A percentile compares a stretch with the other conserved stretches of the same genome.
Conservation (phyloP, 2,329 filamentous ascomycete species). For the Knoxdaviesia capensis region DNA sequence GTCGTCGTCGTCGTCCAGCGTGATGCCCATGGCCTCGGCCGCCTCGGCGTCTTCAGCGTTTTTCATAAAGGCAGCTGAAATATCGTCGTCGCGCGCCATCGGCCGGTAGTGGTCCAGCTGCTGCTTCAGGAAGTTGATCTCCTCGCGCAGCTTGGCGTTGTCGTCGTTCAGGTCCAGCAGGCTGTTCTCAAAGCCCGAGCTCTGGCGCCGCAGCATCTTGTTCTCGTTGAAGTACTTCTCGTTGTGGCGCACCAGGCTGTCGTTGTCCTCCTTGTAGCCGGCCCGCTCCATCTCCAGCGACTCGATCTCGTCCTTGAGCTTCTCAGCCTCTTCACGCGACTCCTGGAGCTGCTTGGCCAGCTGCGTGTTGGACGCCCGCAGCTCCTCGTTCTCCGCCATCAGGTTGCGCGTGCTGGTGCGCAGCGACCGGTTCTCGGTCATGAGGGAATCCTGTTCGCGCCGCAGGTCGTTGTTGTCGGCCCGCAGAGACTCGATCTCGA, state of each 20-base stretch:
- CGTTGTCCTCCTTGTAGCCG: conserved; percentile 27
- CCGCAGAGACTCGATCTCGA: conserved; percentile 20
- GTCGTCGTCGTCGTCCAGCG: conserved; percentile 9
- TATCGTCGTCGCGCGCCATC: conserved; percentile 14
- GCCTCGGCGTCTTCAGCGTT: conserved; percentile 6
- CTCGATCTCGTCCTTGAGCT: conserved; percentile 17
- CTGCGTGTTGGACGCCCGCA: conserved; percentile 19
- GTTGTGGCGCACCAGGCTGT: conserved; percentile 31
- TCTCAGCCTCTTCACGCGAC: conserved; percentile 19
- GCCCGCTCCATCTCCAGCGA: conserved; percentile 21
- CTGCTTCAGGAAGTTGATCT: conserved; percentile 23
- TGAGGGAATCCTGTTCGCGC: conserved; percentile 21
- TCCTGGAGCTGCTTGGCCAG: conserved; percentile 20
- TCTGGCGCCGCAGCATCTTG: conserved; percentile 26
- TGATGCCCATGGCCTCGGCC: neutral
- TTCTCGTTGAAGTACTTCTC: conserved; percentile 34
- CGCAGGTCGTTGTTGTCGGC: conserved; percentile 19
- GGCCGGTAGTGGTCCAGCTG: conserved; percentile 22
- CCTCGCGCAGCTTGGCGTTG: conserved; percentile 24
- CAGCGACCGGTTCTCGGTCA: conserved; percentile 23
- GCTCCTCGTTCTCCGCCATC: conserved; percentile 21
- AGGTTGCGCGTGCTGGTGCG: conserved; percentile 19
- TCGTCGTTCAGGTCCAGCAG: conserved; percentile 24
- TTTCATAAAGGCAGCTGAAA: conserved; percentile 3
- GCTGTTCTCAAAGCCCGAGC: conserved; percentile 24